Evolutionary conservation across 805 yeast species (phyloP), one percentile per base, ranked within the genome.

Genomic region (Millerozyma acaciae): DNA sequence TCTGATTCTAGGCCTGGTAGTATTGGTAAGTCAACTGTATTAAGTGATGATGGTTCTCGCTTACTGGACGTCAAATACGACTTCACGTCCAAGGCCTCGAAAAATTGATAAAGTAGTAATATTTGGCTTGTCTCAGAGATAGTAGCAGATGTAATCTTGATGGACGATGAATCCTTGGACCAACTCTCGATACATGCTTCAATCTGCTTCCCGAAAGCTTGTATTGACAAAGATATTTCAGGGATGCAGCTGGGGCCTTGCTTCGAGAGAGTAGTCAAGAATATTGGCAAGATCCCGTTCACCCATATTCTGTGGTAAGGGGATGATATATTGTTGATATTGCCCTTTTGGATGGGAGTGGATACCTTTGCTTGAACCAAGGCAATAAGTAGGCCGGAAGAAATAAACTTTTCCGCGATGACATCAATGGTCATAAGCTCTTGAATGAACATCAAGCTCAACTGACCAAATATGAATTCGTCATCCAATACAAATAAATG

Each of bases 231-330:
- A 38, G 82, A 72, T 6, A 78, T 60, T 37, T 86, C 93, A 2
- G 86, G 78, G 1, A 81, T 44, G 2, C 82, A 64, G 26, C 75
- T 67, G 1, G 70, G 70, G 1, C 90, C 90, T 38, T 87, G 75
- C 30, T 70, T 73, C 17, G 78, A 68, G 24, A 86, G 50, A 10
- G 85, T 56, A 1, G 75, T 62, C 31, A 85, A 59, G 14, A 83
- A 60, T 4, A 85, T 74, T 0, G 93, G 79, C 19, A 89, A 62
- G 12, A 89, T 58, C 1, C 96, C 95, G 47, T 80, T 78, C n/a
- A 78, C 73, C 97, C 97, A 89, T n/a, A 84, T 63, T 33, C 74
- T 70, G 53, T 88, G 90, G 38, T 84, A 57, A 30, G 74, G 72
- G 0, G 84, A 72, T 3, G 75, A 55, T 1, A 58, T 48, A 2